These are phyloP conservation scores for Zanthoxylum bungeanum DNA, from an alignment of 345 rosid species.

Conservation along the genomic window DNA sequence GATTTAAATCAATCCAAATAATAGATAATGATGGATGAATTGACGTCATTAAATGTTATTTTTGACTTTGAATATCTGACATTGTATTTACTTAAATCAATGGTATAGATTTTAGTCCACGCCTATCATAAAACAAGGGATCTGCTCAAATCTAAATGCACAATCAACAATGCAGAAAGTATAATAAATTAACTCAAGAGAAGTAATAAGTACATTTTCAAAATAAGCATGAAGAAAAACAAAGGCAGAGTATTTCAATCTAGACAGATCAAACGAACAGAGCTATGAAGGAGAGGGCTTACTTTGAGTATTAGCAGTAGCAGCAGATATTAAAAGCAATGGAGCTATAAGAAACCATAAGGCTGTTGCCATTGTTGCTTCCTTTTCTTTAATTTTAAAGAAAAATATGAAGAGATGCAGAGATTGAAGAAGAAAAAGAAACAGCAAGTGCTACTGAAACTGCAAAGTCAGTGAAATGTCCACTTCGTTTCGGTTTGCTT, in stretches of 20 bases:
- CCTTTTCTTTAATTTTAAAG: background rate
- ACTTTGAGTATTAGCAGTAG: constrained; percentile 31
- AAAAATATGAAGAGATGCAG: no score
- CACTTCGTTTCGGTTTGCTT: constrained; percentile 22
- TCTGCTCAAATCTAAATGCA: constrained; percentile 17
- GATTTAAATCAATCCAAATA: no score
- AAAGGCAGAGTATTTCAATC: background rate
- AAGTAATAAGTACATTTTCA: background rate
- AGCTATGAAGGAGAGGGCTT: constrained; percentile 14
- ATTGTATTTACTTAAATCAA: no score
- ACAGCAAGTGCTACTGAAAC: background rate
- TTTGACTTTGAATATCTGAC: no score
- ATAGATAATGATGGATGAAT: no score
- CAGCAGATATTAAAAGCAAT: constrained; percentile 29
- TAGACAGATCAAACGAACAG: constrained; percentile 21
- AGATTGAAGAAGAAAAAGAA: no score
- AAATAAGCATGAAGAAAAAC: background rate
- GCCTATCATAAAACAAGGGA: constrained; percentile 8
- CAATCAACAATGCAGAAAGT: constrained; percentile 8
- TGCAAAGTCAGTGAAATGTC: constrained; percentile 19
- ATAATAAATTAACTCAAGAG: background rate
- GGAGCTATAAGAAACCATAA: constrained; percentile 22
- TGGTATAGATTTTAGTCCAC: no score
- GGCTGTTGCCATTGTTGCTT: constrained; percentile 20
- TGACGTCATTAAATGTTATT: no score